Evolutionary conservation across 83 land plant genomes (phyloP), one percentile per base, ranked within the genome.

Genomic region (Isoetes engelmannii): DNA sequence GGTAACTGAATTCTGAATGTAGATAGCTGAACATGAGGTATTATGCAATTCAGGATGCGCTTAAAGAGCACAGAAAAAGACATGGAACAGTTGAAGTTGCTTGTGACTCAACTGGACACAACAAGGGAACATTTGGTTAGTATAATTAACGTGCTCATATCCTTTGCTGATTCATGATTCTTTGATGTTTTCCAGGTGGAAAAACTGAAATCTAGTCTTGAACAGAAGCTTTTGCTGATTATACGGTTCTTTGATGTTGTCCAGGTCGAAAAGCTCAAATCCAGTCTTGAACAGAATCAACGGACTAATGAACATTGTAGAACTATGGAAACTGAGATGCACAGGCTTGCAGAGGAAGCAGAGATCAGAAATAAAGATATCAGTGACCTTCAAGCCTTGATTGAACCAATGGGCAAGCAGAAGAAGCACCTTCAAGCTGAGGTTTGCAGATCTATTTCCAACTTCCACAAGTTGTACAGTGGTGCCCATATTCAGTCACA

Each of bases 71-170:
- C 77, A 44, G 72, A 72, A 68, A 72, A 57, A 49, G 80, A 77
- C 8, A 58, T 68, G 37, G 71, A 67, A 59, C 70, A 77, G 57
- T 50, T 77, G 12, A 77, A 72, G 21, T 20, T 48, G 28, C 76
- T 77, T n/a, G 63, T 77, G 3, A 72, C 76, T 45, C 80, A 77
- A 65, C 66, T 77, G 5, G 80, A 77, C 61, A 17, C 56, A 28
- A 77, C 80, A 43, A 72, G 80, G 55, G 80, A 77, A 43, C 70
- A 72, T 42, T 76, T 77, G 71, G 80, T 77, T 17, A n/a, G 61
- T 28, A 51, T 51, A 10, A 1, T 12, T 3, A 10, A 10, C 54
- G n/a, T 51, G 12, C n/a, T 12, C n/a, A 51, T 1, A 51, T 51
- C 15, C 54, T 15, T 51, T 51, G n/a, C 1, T 10, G n/a, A 51